A percentile compares a stretch with the other conserved stretches of the same genome.
phyloP scores from a whole-genome alignment of 1,284 basidiomycete genomes.

The Boletus smithii region DNA sequence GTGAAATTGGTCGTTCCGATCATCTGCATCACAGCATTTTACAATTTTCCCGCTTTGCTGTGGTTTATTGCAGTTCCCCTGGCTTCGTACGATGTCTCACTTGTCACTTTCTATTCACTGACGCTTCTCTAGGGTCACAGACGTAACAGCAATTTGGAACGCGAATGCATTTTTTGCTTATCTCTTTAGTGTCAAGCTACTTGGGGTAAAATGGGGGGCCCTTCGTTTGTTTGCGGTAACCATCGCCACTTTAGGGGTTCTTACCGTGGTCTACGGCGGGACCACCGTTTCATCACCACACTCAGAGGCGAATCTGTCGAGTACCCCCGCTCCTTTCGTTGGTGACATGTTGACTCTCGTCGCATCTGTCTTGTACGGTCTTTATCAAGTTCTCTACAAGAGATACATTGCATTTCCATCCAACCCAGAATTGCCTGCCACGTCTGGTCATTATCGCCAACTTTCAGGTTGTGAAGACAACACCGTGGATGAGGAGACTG shows the following conservation, averaged over 20 bases:
- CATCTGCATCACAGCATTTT: constrained; percentile 52
- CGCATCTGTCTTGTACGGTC: constrained; percentile 60
- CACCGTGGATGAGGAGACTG: constrained; percentile 18
- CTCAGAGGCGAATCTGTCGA: constrained; percentile 15
- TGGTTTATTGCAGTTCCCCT: constrained; percentile 73
- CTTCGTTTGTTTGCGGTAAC: constrained; percentile 64
- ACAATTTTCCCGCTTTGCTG: constrained; percentile 60
- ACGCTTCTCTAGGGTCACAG: constrained; percentile 54
- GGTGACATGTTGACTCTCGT: constrained; percentile 71
- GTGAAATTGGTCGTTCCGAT: constrained; percentile 44
- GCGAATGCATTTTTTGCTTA: constrained; percentile 84
- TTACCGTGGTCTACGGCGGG: constrained; percentile 76
- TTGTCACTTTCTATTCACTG: constrained; percentile 12
- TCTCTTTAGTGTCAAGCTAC: constrained; percentile 62
- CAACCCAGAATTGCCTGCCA: constrained; percentile 47
- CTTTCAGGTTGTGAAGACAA: constrained; percentile 38
- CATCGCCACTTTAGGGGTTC: constrained; percentile 72
- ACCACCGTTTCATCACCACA: constrained; percentile 33
- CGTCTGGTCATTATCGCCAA: constrained; percentile 41
- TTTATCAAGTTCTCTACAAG: constrained; percentile 84
- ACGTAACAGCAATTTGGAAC: constrained; percentile 84
- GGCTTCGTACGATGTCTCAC: constrained; percentile 55
- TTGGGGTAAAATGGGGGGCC: constrained; percentile 57
- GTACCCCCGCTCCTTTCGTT: constrained; percentile 55
- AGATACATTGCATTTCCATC: constrained; percentile 64